Evolutionary conservation across 768 basidiomycete genomes (phyloP).

Genomic region (Leccinum subgranulosum): DNA sequence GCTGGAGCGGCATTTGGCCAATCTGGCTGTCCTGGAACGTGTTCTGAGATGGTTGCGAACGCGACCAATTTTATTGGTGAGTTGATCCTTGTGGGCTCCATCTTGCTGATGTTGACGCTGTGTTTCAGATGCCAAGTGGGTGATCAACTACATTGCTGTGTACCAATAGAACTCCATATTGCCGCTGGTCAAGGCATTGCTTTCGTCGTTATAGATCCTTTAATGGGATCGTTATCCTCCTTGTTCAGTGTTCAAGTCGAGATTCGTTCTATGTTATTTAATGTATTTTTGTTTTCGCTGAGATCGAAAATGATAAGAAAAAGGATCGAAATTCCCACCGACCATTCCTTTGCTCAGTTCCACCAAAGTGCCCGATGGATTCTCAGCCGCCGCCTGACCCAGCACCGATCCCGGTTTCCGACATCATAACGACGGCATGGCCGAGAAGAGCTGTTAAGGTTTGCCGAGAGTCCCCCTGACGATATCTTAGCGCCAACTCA

Average conservation of each 20-base stretch:
- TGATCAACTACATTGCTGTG: slow-evolving; percentile 54
- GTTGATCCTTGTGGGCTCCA: slow-evolving; percentile 4
- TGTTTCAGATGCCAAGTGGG: slow-evolving; percentile 46
- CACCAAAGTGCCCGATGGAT: slow-evolving; percentile 29
- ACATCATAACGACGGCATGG: slow-evolving; percentile 46
- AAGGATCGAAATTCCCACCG: slow-evolving; percentile 31
- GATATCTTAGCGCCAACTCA: slow-evolving; percentile 10
- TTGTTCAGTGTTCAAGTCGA: slow-evolving; percentile 11
- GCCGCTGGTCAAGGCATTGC: neutral
- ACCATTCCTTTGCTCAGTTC: slow-evolving; percentile 27
- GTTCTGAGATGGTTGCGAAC: slow-evolving; percentile 47
- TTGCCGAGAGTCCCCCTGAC: slow-evolving; percentile 18
- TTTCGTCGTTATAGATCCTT: neutral
- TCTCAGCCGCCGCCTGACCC: slow-evolving; percentile 34
- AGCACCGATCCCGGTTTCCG: slow-evolving; percentile 47
- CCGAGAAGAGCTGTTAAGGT: slow-evolving; percentile 54
- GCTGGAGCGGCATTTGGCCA: slow-evolving; percentile 21
- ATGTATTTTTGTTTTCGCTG: slow-evolving; percentile 1
- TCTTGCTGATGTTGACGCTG: neutral
- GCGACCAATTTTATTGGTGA: slow-evolving; percentile 51
- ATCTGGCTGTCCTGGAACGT: slow-evolving; percentile 42
- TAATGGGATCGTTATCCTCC: neutral
- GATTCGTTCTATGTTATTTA: neutral
- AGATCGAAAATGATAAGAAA: slow-evolving; percentile 20
- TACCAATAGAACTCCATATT: slow-evolving; percentile 34